phyloP scores from a whole-genome alignment of 2,329 filamentous ascomycete genomes.

The Ramularia endophylla region DNA sequence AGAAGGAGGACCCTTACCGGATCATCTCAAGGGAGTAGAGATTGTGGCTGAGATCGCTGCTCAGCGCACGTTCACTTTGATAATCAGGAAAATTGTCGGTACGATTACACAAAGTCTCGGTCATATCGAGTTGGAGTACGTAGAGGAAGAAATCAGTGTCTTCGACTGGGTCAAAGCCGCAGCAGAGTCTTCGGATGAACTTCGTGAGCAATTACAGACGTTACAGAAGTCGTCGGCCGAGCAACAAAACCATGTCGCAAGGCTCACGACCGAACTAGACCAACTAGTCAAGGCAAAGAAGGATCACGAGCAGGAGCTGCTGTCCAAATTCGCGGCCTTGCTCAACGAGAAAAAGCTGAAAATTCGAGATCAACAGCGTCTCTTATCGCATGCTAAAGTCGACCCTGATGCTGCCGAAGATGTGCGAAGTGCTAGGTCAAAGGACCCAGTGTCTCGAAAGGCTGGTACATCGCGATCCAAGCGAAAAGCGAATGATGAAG shows the following conservation, averaged over 20 bases:
- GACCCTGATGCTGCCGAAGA: constrained; percentile 49
- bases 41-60: constrained; percentile 49
- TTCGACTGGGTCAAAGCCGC: constrained; percentile 66
- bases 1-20: constrained; percentile 39
- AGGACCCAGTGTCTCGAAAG: constrained; percentile 10
- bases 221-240: constrained; percentile 29
- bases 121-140: constrained; percentile 51
- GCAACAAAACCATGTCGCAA: constrained; percentile 52
- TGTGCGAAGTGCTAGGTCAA: constrained; percentile 11
- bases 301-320: constrained; percentile 58
- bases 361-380: constrained; percentile 65
- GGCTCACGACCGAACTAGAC: constrained; percentile 58
- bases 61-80: constrained; percentile 52
- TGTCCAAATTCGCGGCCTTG: constrained; percentile 64
- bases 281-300: constrained; percentile 62
- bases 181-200: constrained; percentile 43
- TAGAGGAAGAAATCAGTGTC: constrained; percentile 55
- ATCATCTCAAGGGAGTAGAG: constrained; percentile 51
- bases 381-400: constrained; percentile 55
- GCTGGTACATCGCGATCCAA: constrained; percentile 28
- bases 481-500: constrained; percentile 37
- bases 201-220: constrained; percentile 37
- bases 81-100: constrained; percentile 58
- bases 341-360: constrained; percentile 77
- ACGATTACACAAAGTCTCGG: constrained; percentile 71